Base-by-base conservation (phyloP, 1,284 basidiomycete genomes). In the Ustilago vetiveriae region DNA sequence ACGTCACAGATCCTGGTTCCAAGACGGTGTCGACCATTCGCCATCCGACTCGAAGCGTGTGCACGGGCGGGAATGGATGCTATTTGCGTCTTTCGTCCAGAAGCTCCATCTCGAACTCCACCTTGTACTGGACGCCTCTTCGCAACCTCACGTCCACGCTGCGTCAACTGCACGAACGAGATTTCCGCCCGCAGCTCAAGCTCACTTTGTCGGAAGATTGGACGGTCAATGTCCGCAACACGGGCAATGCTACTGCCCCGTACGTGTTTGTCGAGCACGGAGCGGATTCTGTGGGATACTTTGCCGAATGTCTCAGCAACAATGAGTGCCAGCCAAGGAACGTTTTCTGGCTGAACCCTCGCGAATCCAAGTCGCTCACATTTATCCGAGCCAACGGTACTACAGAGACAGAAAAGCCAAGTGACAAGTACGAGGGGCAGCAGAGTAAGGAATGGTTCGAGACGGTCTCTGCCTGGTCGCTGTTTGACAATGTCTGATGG, bases 211-310 rank as follows among this genome's bases (percentile, higher is more conserved):
- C 13, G 4, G 3, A n/a, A 3, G 14, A 30, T 16, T 53, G 42
- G 42, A 8, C 17, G 10, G 47, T 57, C 1, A 5, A 36, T 2
- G 14, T 64, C 4, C 35, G 40, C 38, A 64, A 64, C 38, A 41
- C 32, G 2, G 62, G 62, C 16, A 17, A 27, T 17, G 49, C 44
- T 1, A 37, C 37, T 14, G 72, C 72, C 1, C 56, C 69, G 1
- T 74, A 24, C n/a, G 85, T 87, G 3, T 88, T 86, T 86, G 75
- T 88, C 4, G 86, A 88, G 52, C 87, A 88, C 75, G 86, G 86
- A 0, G 79, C 82, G 0, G 85, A 85, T 14, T 87, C 85, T 0
- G 79, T 88, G 3, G 88, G 87, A 2, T 83, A 85, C 44, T 88
- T 88, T 73, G 80, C 52, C 1, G 29, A 5, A 2, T 42, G 40